A percentile compares a stretch with the other conserved stretches of the same genome.
Evolutionary conservation across 2,329 filamentous ascomycete species (phyloP).

Genomic region (Penicillium aurantiogriseum): DNA sequence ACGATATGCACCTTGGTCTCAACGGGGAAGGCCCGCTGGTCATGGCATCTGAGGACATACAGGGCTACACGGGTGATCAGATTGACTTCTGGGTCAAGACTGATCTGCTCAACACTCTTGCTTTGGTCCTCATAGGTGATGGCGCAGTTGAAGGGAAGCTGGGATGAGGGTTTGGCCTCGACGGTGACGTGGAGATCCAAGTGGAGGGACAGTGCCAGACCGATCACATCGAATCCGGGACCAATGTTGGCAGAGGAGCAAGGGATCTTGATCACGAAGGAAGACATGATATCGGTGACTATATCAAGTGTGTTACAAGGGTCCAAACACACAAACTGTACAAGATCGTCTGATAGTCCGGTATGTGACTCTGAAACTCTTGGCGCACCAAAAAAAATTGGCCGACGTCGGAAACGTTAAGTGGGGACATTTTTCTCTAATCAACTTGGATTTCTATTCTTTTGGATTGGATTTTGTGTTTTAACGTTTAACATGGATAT

Average conservation of each 20-base stretch:
- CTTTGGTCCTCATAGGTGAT: slow-evolving; percentile 88
- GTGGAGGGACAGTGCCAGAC: slow-evolving; percentile 89
- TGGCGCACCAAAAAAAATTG: slow-evolving; percentile 22
- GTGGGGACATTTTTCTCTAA: slow-evolving; percentile 8
- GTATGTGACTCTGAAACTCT: slow-evolving; percentile 23
- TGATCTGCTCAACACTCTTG: slow-evolving; percentile 69
- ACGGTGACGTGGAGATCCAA: slow-evolving; percentile 84
- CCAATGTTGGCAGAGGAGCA: slow-evolving; percentile 98
- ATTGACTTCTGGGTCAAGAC: slow-evolving; percentile 80
- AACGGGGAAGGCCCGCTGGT: slow-evolving; percentile 75
- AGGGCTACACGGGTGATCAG: slow-evolving; percentile 91
- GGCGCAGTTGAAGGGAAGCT: slow-evolving; percentile 62
- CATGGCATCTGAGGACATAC: slow-evolving; percentile 91
- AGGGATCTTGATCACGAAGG: slow-evolving; percentile 74
- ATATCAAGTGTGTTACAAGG: neutral
- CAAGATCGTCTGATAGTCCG: neutral
- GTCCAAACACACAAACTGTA: neutral
- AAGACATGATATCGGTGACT: slow-evolving; percentile 30
- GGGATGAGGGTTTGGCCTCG: slow-evolving; percentile 50
- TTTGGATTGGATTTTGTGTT: neutral
- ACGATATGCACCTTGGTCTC: slow-evolving; percentile 91
- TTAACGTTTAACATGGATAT: neutral
- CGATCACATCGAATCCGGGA: slow-evolving; percentile 94
- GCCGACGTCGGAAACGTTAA: slow-evolving; percentile 22
- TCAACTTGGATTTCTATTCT: neutral